Base-by-base conservation (phyloP, 2,329 filamentous ascomycete species). In the Cercospora citrullina region DNA sequence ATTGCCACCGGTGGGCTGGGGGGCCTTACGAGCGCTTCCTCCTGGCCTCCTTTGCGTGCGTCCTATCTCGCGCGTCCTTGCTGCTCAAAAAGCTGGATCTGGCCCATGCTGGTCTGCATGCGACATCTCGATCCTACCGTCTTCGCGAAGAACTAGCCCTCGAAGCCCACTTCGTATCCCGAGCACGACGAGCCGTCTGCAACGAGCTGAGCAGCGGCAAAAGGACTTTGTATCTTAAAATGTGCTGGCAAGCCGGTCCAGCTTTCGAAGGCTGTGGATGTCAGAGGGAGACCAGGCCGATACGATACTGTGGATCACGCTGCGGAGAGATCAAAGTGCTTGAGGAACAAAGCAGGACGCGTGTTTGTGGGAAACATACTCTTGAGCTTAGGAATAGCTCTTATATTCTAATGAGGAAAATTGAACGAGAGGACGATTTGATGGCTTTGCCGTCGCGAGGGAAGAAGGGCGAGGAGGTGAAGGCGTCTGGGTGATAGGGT, bases 201-300 rank as follows among this genome's bases (percentile, higher is more conserved):
- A 36, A 16, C 33, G 33, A 36, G 33, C 33, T 16, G 33, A 36
- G 33, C 33, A 36, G 33, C 33, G 5, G 16, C 16, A 36, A 36
- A 2, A 5, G 2, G n/a, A n/a, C n/a, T n/a, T n/a, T n/a, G n/a
- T n/a, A n/a, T 36, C 12, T 4, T 14, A 6, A 16, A 16, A 36
- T 39, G 33, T 67, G 65, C 65, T 63, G 39, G 60, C 60, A 63
- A 53, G 36, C 60, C 31, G 21, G 23, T 1, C 14, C 31, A 21
- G n/a, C 39, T 28, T 63, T 51, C 53, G 60, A 63, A 33, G 65
- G 65, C 51, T 67, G 65, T 53, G 60, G 60, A 45, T 67, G 65
- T 16, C 5, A 6, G 14, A 53, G 60, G 36, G 60, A 63, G 1
- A 23, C 42, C 7, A 48, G 60, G 21, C 28, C 53, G 14, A 60